These are phyloP conservation scores for Alliaria petiolata DNA, from an alignment of 345 rosid genomes.

Conservation along the genomic window DNA sequence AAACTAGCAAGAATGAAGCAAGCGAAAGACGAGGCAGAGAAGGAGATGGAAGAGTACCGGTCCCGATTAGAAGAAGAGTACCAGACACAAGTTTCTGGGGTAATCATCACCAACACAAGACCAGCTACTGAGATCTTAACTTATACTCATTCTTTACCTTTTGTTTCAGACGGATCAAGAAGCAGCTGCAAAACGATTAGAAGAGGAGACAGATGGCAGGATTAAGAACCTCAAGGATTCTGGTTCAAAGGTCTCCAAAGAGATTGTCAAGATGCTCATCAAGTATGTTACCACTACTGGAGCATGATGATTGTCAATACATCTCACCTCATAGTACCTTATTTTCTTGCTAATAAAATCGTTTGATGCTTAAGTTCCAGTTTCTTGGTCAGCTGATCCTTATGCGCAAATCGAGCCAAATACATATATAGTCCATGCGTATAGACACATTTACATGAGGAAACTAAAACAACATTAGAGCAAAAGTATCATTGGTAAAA, in stretches of 20 bases:
- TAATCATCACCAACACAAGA: background rate
- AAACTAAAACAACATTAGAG: background rate
- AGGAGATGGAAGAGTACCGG: conserved; percentile 32
- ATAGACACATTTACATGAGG: background rate
- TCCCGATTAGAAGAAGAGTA: conserved; percentile 30
- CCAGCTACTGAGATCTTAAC: background rate
- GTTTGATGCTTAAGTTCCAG: background rate
- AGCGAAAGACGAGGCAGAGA: conserved; percentile 40
- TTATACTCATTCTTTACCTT: conserved; percentile 1
- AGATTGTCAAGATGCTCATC: conserved; percentile 33
- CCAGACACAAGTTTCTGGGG: conserved; percentile 33
- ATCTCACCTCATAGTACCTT: conserved; percentile 24
- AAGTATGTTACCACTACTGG: conserved; percentile 34
- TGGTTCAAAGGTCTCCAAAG: conserved; percentile 30
- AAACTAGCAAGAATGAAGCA: conserved; percentile 39
- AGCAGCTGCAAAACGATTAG: conserved; percentile 30
- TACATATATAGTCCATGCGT: background rate
- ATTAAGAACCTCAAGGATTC: conserved; percentile 25
- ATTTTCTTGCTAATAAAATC: background rate
- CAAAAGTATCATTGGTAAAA: background rate
- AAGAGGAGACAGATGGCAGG: conserved; percentile 25
- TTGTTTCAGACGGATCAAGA: conserved; percentile 28
- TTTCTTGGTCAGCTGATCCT: no score
- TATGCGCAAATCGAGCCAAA: background rate
- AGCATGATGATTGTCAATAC: conserved; percentile 13